These are phyloP conservation scores for Citrus unshiu DNA, from an alignment of 345 rosid genomes.

Conservation along the genomic window DNA sequence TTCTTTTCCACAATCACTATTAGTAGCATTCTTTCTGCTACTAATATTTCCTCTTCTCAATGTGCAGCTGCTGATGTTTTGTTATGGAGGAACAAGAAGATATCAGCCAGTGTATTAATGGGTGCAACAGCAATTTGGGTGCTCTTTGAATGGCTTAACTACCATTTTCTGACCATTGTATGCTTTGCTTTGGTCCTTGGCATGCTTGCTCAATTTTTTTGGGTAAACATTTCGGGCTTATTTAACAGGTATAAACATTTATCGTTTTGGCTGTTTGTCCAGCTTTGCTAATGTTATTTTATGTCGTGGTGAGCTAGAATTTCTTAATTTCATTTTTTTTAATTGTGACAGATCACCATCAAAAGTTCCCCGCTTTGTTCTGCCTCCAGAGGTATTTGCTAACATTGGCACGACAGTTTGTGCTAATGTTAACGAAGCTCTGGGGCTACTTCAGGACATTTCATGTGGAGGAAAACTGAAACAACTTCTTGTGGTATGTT, in stretches of 20 bases:
- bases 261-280: neutral
- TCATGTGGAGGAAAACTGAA: conserved; percentile 71
- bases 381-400: conserved; percentile 74
- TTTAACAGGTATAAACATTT: conserved; percentile 46
- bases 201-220: conserved; percentile 80
- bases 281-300: neutral
- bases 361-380: conserved; percentile 66
- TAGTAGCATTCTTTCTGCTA: neutral
- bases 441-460: conserved; percentile 73
- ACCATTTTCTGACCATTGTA: conserved; percentile 70
- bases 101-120: conserved; percentile 62
- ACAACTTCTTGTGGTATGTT: conserved; percentile 68
- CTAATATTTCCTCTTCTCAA: conserved; percentile 9
- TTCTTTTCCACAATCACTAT: neutral
- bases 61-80: conserved; percentile 94
- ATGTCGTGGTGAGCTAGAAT: neutral
- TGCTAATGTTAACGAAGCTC: conserved; percentile 56
- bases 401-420: conserved; percentile 62
- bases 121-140: conserved; percentile 83
- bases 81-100: conserved; percentile 96
- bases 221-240: conserved; percentile 74
- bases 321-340: neutral
- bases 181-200: conserved; percentile 66
- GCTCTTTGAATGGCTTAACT: conserved; percentile 91
- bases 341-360: conserved; percentile 51